Evolutionary conservation across 257 asterid genomes (phyloP), one percentile per base, ranked within the genome.

Genomic region (Eucommia ulmoides): DNA sequence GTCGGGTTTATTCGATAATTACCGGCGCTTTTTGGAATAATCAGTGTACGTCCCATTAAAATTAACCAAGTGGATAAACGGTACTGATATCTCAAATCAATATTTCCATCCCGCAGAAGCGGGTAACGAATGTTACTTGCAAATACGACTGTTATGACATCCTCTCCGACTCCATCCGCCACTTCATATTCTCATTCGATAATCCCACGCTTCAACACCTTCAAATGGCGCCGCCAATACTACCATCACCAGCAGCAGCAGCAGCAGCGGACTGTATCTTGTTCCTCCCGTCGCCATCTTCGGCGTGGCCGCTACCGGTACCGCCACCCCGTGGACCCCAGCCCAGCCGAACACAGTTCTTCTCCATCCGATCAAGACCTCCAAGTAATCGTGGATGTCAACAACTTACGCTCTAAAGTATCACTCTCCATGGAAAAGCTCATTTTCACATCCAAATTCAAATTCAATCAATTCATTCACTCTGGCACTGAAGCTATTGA

Each of bases 271-370:
- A 55, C 50, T 20, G 49, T 57, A 58, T 49, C 72, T 62, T 66
- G 67, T 74, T 70, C 53, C 41, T 25, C 54, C 45, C 74, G 72
- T 60, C 74, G 76, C 17, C 93, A 91, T 71, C 94, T 70, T 73
- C 94, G 71, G 70, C 81, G 62, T 57, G 93, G 93, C 52, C 93
- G 88, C 15, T 75, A 79, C 55, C 94, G 75, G 50, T 86, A 73
- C 55, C 62, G 80, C 59, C 58, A 72, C 18, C 52, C 58, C n/a
- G 22, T 55, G 49, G 24, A 41, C 6, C 21, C 25, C 0, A 41
- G 58, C 24, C 41, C 58, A 49, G 65, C 75, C 75, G 65, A 51
- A 24, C n/a, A n/a, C n/a, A n/a, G n/a, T n/a, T 53, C 60, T 53
- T 52, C 46, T 56, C 77, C 75, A 61, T 67, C 88, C 53, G 82